Base-by-base conservation (phyloP, 768 basidiomycete genomes). In the Mycena metata region DNA sequence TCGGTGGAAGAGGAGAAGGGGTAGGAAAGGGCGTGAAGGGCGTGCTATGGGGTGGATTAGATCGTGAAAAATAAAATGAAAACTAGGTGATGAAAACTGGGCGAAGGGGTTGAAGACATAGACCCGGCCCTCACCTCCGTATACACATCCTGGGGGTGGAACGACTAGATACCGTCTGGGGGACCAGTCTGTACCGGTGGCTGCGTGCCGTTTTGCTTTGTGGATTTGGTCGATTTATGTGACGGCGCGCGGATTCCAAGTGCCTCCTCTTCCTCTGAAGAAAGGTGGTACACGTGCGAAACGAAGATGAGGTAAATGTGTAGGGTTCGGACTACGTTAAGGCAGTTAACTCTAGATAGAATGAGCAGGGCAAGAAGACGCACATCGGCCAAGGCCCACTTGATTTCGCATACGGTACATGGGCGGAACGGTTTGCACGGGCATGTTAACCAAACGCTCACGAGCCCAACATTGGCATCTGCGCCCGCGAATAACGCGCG, bases 321-420 rank as follows among this genome's bases (percentile, higher is more conserved):
- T 91, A 95, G 0, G 89, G 89, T 60, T 89, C 85, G 45, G 87
- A 84, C 87, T 85, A 63, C 5, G 41, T 13, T 68, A 42, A 60
- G 42, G n/a, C 41, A 23, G 21, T 9, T 49, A 23, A 23, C 58
- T 16, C 43, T 39, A 19, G 62, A 33, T n/a, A 67, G 63, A 58
- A 49, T 16, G 47, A n/a, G 39, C 39, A 39, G 10, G 39, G 30
- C 30, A 26, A 13, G 19, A 63, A 59, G 1, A 82, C 88, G 60
- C 64, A 92, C 94, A 56, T 91, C 89, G 55, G 86, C 83, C 42
- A 87, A 79, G 4, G 93, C 93, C 82, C 85, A 89, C 42, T 89
- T 82, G n/a, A 98, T 82, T 77, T 99, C 97, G 84, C 93, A 98
- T 96, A 49, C 85, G 85, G 78, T 96, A 98, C 90, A 98, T 92